These are phyloP conservation scores for Mycena polygramma DNA, from an alignment of 768 basidiomycete species.

Conservation along the genomic window DNA sequence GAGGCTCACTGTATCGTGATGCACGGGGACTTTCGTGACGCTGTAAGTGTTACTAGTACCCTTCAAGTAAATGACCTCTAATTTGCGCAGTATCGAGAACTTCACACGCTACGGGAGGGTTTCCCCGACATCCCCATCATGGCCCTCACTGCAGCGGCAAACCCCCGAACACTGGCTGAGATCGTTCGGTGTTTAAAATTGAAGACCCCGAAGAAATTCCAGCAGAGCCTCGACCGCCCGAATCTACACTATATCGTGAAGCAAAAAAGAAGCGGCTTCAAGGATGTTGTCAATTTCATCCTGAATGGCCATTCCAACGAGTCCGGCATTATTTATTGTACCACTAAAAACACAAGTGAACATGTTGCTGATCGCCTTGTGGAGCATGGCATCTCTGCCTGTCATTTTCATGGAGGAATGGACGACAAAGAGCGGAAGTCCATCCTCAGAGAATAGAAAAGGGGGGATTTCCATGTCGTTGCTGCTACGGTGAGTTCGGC, in stretches of 20 bases:
- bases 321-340: slow-evolving; percentile 25
- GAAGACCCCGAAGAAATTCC: slow-evolving; percentile 25
- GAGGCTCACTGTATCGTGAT: slow-evolving; percentile 28
- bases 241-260: slow-evolving; percentile 75
- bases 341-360: not conserved
- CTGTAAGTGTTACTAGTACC: not conserved
- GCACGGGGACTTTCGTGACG: slow-evolving; percentile 18
- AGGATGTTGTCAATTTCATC: slow-evolving; percentile 7
- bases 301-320: not conserved
- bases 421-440: not conserved
- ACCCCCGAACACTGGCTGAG: slow-evolving; percentile 40
- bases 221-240: slow-evolving; percentile 76
- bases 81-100: slow-evolving; percentile 58
- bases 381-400: not conserved
- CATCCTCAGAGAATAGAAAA: slow-evolving; percentile 14
- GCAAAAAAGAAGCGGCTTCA: slow-evolving; percentile 49
- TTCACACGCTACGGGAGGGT: slow-evolving; percentile 64
- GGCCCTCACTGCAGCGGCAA: slow-evolving; percentile 84
- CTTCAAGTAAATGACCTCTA: not conserved
- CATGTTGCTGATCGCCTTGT: not conserved
- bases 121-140: slow-evolving; percentile 77
- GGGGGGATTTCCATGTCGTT: not conserved
- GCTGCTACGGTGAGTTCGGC: slow-evolving; percentile 23
- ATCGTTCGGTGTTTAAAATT: slow-evolving; percentile 55
- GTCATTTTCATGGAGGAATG: slow-evolving; percentile 15